Base-by-base conservation (phyloP, 805 yeast species). In the Ogataea ganodermae region DNA sequence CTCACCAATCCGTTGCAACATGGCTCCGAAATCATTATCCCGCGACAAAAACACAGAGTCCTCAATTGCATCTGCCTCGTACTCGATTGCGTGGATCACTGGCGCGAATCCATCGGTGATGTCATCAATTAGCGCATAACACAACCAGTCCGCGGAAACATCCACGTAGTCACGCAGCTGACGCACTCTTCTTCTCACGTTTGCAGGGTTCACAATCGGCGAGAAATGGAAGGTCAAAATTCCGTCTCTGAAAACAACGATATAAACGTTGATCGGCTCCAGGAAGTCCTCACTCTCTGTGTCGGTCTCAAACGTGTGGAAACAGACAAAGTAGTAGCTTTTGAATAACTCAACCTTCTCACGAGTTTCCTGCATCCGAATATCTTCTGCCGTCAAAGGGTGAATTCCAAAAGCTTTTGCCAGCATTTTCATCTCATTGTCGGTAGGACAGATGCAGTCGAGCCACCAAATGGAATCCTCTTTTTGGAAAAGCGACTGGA, bases 331-430 rank as follows among this genome's bases (percentile, higher is more conserved):
- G 68, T 94, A 92, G 69, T 92, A 92, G 56, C 81, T 80, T 58
- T 83, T 81, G 76, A 92, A 92, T 52, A 92, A 73, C 69, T 92
- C 99, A 24, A 92, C 97, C 69, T 92, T 92, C 72, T 92, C 99
- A 70, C 99, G 90, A 20, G 96, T 81, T 71, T 92, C 99, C 70
- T 91, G 96, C 81, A 89, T 87, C 48, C 96, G 75, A 55, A 92
- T 91, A 82, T 92, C 99, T 71, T 92, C 99, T 1, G 97, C 90
- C 0, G 99, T 92, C 74, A 92, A 82, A 24, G 99, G 99, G 73
- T 92, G 99, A 69, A 92, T 89, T 8, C 97, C 96, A 67, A 92
- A 92, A 0, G 97, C 94, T 60, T 91, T 91, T 8, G 97, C 85
- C 33, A 94, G 66, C 58, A 88, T 83, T 62, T 86, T 86, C 96